phyloP scores from a whole-genome alignment of 2,329 filamentous ascomycete species.

The Penicillium expansum region DNA sequence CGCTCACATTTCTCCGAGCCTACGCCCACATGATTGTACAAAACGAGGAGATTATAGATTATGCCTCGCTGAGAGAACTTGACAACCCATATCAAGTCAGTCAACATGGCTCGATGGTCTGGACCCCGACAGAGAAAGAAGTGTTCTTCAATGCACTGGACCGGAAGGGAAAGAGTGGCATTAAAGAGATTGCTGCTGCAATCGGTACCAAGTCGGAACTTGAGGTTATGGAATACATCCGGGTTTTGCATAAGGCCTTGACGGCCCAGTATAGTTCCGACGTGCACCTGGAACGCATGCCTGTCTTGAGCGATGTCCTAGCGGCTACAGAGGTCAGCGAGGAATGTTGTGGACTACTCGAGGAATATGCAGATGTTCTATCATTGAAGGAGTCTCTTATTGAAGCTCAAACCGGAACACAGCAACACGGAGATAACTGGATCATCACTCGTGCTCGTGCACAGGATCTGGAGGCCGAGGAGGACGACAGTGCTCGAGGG shows the following conservation, averaged over 20 bases:
- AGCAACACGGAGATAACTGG: conserved; percentile 64
- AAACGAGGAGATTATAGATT: conserved; percentile 48
- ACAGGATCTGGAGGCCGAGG: conserved; percentile 27
- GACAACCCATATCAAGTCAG: conserved; percentile 39
- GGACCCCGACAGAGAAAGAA: conserved; percentile 70
- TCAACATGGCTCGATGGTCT: conserved; percentile 67
- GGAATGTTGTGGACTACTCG: conserved; percentile 64
- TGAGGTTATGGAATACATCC: conserved; percentile 70
- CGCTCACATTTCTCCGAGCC: conserved; percentile 47
- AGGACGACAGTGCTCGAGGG: conserved; percentile 31
- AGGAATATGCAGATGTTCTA: conserved; percentile 66
- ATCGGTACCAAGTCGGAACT: conserved; percentile 70
- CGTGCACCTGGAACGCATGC: conserved; percentile 32
- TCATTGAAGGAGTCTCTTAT: conserved; percentile 61
- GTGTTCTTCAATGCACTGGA: conserved; percentile 65
- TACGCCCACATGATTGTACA: conserved; percentile 56
- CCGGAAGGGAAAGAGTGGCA: conserved; percentile 62
- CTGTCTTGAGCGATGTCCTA: conserved; percentile 59
- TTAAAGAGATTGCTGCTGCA: conserved; percentile 59
- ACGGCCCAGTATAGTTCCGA: conserved; percentile 41
- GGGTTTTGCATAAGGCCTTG: conserved; percentile 56
- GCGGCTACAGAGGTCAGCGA: conserved; percentile 70
- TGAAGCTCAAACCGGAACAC: conserved; percentile 60
- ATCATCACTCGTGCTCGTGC: conserved; percentile 52
- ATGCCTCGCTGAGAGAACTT: conserved; percentile 5